phyloP scores from a whole-genome alignment of 1,284 basidiomycete genomes.

The Marasmius oreades region DNA sequence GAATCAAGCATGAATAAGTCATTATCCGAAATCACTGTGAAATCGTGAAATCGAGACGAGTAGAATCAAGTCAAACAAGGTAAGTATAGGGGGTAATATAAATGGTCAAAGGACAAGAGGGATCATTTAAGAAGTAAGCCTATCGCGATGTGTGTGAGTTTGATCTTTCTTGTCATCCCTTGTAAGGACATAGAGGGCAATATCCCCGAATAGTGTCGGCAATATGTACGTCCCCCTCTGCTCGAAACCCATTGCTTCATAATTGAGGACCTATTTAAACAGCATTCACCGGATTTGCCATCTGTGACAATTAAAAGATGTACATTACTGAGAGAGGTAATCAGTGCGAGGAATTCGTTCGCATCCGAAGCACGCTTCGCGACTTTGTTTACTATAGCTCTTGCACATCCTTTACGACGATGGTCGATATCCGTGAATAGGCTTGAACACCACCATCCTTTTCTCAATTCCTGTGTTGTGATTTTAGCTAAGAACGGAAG shows the following conservation, averaged over 20 bases:
- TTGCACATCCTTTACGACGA: neutral
- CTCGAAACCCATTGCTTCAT: neutral
- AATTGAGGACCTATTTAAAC: neutral
- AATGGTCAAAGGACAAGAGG: no score
- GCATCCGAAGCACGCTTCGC: neutral
- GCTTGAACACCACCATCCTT: neutral
- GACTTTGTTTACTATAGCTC: neutral
- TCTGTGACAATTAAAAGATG: neutral
- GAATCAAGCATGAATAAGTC: no score
- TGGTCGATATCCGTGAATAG: neutral
- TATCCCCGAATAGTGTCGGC: neutral
- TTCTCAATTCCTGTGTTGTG: neutral
- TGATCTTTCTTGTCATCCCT: no score
- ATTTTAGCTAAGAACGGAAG: neutral
- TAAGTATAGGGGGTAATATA: no score
- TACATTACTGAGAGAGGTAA: neutral
- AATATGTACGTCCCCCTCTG: neutral
- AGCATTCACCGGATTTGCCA: neutral
- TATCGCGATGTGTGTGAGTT: no score
- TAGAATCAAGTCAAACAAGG: no score
- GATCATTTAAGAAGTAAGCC: no score
- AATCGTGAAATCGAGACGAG: no score
- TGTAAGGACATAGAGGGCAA: neutral
- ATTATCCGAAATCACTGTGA: no score
- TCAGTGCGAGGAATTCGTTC: neutral